These are phyloP conservation scores for Dictyophora rubrovolvata DNA, from an alignment of 768 basidiomycete genomes.

Conservation along the genomic window DNA sequence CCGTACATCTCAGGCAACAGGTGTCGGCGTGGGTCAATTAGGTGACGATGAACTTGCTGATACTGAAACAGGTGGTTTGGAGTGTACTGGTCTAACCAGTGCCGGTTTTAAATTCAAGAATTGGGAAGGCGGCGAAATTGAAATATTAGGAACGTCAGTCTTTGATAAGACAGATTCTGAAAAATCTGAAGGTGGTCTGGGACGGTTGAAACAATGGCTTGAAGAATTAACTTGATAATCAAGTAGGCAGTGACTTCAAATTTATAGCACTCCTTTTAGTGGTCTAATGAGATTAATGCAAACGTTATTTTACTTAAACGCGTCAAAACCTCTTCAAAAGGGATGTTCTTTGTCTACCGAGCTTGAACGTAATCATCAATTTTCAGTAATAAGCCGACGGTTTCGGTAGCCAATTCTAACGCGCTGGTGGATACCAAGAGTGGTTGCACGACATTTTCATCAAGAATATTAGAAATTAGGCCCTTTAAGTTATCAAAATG, in stretches of 20 bases:
- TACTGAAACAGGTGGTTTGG: slow-evolving; percentile 63
- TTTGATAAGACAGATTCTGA: slow-evolving; percentile 3
- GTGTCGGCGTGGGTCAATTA: slow-evolving; percentile 62
- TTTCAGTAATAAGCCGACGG: slow-evolving; percentile 90
- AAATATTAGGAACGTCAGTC: slow-evolving; percentile 53
- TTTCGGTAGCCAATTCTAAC: slow-evolving; percentile 91
- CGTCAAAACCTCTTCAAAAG: not conserved
- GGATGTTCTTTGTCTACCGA: not conserved
- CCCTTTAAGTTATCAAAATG: slow-evolving; percentile 41
- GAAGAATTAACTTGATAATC: not conserved
- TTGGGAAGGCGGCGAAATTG: slow-evolving; percentile 80
- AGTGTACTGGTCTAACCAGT: slow-evolving; percentile 46
- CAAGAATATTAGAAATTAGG: slow-evolving; percentile 91
- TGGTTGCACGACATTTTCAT: slow-evolving; percentile 96
- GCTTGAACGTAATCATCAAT: slow-evolving; percentile 64
- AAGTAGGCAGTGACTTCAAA: not conserved
- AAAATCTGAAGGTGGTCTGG: slow-evolving; percentile 1
- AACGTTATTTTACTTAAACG: slow-evolving; percentile 1
- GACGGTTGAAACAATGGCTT: slow-evolving; percentile 3
- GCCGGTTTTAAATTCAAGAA: slow-evolving; percentile 60
- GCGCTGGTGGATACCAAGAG: slow-evolving; percentile 92
- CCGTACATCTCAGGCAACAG: slow-evolving; percentile 48
- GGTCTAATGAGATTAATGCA: not conserved
- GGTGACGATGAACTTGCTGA: slow-evolving; percentile 46
- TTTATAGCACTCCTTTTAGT: not conserved